Conservation (phyloP, 1,284 basidiomycete genomes). For the Tilletia horrida region DNA sequence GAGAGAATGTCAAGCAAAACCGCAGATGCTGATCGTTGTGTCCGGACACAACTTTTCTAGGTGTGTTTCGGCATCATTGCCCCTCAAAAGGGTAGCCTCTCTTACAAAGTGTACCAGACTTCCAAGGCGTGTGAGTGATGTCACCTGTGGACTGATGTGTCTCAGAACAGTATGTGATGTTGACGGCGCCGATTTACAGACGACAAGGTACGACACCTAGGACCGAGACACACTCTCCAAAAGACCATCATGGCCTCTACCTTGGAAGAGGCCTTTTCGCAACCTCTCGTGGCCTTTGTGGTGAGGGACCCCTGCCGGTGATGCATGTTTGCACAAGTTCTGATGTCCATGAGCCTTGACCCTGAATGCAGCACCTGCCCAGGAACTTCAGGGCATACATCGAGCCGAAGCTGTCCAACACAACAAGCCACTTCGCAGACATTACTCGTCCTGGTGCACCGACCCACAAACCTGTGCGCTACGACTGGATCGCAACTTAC, state of each 20-base stretch:
- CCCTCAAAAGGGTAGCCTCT: too few relatives aligned
- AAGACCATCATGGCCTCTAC: neutral
- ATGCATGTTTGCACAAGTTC: neutral
- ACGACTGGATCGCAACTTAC: neutral
- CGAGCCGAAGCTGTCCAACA: neutral
- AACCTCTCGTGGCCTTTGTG: neutral
- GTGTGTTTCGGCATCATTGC: too few relatives aligned
- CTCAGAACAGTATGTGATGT: too few relatives aligned
- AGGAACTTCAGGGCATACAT: neutral
- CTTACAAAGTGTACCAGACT: too few relatives aligned
- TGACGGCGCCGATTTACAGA: too few relatives aligned
- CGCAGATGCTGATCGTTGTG: too few relatives aligned
- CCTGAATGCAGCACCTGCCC: neutral
- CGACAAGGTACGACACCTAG: too few relatives aligned
- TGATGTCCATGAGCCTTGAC: neutral
- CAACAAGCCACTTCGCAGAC: neutral
- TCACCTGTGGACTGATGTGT: too few relatives aligned
- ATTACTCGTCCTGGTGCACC: neutral
- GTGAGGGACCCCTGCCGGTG: neutral
- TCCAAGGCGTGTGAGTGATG: too few relatives aligned
- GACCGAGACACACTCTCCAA: too few relatives aligned
- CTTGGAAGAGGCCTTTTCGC: neutral
- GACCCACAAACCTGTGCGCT: neutral
- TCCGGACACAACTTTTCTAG: too few relatives aligned
- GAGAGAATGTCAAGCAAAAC: too few relatives aligned